Conservation (phyloP, 805 yeast species). For the Cyberlindnera veronae region DNA sequence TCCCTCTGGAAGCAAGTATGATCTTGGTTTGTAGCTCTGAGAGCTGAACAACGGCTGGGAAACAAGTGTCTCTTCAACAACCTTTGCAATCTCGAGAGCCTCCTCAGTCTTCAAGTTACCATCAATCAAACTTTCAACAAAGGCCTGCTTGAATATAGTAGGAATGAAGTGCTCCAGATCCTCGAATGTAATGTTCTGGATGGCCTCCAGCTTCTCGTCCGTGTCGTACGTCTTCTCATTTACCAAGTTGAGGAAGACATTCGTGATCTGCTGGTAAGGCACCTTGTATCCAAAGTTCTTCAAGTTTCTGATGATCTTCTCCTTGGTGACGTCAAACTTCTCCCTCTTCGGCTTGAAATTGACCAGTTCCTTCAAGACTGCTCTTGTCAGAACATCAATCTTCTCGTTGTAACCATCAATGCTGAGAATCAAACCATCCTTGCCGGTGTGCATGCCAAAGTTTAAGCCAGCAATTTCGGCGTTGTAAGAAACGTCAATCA, state of each 20-base stretch:
- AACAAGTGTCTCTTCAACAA: slow-evolving; percentile 36
- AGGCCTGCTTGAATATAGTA: slow-evolving; percentile 54
- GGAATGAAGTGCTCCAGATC: slow-evolving; percentile 50
- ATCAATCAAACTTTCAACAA: slow-evolving; percentile 65
- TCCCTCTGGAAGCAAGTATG: slow-evolving; percentile 39
- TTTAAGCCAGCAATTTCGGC: slow-evolving; percentile 80
- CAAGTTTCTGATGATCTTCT: slow-evolving; percentile 56
- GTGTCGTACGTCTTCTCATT: slow-evolving; percentile 69
- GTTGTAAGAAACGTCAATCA: slow-evolving; percentile 75
- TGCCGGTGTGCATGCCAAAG: slow-evolving; percentile 52
- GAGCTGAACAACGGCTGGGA: slow-evolving; percentile 40
- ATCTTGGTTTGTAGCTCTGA: slow-evolving; percentile 41
- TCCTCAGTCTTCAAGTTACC: slow-evolving; percentile 66
- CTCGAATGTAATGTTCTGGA: slow-evolving; percentile 43
- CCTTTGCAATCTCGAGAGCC: slow-evolving; percentile 46
- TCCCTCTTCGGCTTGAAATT: slow-evolving; percentile 47
- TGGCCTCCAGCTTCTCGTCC: slow-evolving; percentile 54
- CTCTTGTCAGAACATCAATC: slow-evolving; percentile 55
- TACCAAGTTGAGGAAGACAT: slow-evolving; percentile 57
- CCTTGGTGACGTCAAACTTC: slow-evolving; percentile 66
- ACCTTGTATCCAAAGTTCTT: slow-evolving; percentile 67
- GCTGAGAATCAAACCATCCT: slow-evolving; percentile 68
- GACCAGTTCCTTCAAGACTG: slow-evolving; percentile 53
- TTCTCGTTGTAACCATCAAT: slow-evolving; percentile 85
- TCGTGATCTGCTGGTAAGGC: slow-evolving; percentile 77